These are phyloP conservation scores for Metschnikowia continentalis DNA, from an alignment of 805 yeast species.

Conservation along the genomic window DNA sequence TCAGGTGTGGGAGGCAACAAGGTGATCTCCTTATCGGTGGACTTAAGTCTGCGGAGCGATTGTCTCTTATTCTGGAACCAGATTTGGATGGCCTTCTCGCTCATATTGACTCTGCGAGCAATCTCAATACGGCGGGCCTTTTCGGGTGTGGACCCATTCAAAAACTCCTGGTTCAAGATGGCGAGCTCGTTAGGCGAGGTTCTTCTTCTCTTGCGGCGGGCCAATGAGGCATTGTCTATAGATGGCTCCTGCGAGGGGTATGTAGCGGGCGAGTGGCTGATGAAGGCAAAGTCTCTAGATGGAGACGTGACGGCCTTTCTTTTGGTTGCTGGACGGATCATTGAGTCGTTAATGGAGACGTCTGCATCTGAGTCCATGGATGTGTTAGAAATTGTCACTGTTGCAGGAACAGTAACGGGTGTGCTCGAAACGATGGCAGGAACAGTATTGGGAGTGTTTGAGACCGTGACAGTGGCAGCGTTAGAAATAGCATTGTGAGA, in stretches of 20 bases:
- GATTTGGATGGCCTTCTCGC: slow-evolving; percentile 96
- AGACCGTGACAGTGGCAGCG: too few relatives aligned
- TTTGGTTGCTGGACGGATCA: slow-evolving; percentile 21
- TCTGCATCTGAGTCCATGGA: slow-evolving; percentile 14
- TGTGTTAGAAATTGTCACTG: not conserved
- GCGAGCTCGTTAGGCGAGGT: slow-evolving; percentile 85
- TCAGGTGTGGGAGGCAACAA: slow-evolving; percentile 42
- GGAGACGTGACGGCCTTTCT: slow-evolving; percentile 19
- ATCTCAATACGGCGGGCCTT: slow-evolving; percentile 70
- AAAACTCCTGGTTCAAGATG: slow-evolving; percentile 77
- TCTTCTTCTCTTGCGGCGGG: slow-evolving; percentile 92
- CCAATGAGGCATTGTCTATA: slow-evolving; percentile 87
- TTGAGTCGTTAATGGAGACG: slow-evolving; percentile 8
- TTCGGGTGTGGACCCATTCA: slow-evolving; percentile 75
- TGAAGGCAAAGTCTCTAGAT: slow-evolving; percentile 65
- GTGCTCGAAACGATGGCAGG: too few relatives aligned
- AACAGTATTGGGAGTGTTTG: too few relatives aligned
- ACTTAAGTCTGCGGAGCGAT: slow-evolving; percentile 53
- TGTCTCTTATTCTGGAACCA: slow-evolving; percentile 98
- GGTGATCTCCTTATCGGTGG: slow-evolving; percentile 37
- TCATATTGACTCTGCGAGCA: slow-evolving; percentile 80
- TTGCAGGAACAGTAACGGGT: too few relatives aligned
- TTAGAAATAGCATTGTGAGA: too few relatives aligned
- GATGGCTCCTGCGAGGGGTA: slow-evolving; percentile 78
- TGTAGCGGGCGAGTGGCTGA: slow-evolving; percentile 87